phyloP scores from a whole-genome alignment of 345 rosid genomes.

The Melastoma malabathricum region DNA sequence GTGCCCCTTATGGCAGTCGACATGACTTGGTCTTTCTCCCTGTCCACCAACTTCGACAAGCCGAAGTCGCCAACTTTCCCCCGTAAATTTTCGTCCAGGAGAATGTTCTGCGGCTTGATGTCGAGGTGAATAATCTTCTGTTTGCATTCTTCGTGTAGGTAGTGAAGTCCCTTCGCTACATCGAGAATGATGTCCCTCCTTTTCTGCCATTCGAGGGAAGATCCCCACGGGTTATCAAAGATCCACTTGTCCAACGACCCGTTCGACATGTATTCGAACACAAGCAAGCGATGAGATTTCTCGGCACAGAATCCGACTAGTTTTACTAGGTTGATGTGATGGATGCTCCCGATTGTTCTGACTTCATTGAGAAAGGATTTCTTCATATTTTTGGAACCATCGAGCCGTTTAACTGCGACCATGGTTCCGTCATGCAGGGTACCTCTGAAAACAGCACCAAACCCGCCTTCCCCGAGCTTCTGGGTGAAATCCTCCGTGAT shows the following conservation, averaged over 20 bases:
- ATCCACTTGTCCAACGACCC: constrained; percentile 20
- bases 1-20: constrained; percentile 9
- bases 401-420: constrained; percentile 19
- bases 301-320: constrained; percentile 20
- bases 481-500: constrained; percentile 5
- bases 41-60: constrained; percentile 9
- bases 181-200: constrained; percentile 21
- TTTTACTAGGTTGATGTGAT: constrained; percentile 17
- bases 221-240: too few relatives aligned
- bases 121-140: constrained; percentile 14
- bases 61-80: constrained; percentile 12
- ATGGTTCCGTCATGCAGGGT: constrained; percentile 7
- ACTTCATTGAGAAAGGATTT: constrained; percentile 18
- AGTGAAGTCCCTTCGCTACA: constrained; percentile 22
- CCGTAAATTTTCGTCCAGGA: constrained; percentile 4
- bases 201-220: constrained; percentile 13
- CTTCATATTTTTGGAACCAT: constrained; percentile 10
- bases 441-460: constrained; percentile 17
- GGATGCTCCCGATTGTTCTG: too few relatives aligned
- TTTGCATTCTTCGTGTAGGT: constrained; percentile 24
- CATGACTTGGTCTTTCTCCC: constrained; percentile 8
- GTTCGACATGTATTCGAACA: constrained; percentile 16
- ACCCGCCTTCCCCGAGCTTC: constrained; percentile 20
- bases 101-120: constrained; percentile 13
- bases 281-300: constrained; percentile 13